These are phyloP conservation scores for Gastrolobium villosum DNA, from an alignment of 306 rosid species.

Conservation along the genomic window DNA sequence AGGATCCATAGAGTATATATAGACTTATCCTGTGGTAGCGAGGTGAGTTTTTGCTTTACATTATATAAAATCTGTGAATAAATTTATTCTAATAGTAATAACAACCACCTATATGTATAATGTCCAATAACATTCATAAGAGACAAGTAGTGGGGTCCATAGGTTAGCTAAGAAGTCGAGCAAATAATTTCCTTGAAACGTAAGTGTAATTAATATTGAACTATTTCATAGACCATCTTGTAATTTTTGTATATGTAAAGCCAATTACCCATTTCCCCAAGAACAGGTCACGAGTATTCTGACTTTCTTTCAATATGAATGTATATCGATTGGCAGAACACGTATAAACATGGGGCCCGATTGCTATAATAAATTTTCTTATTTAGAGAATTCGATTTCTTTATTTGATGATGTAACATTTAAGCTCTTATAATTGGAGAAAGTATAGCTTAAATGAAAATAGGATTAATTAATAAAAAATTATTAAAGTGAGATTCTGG, in stretches of 20 bases:
- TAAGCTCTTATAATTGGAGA: constrained; percentile 37
- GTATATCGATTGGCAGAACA: not conserved
- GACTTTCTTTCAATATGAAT: not conserved
- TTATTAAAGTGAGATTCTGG: constrained; percentile 4
- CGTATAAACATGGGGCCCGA: not conserved
- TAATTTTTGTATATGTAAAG: not conserved
- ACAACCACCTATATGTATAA: not conserved
- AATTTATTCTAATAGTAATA: not conserved
- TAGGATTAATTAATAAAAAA: constrained; percentile 13
- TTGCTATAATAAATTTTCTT: not conserved
- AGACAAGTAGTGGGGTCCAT: not conserved
- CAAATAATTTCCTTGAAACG: not conserved
- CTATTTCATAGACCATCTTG: not conserved
- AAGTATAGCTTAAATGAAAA: constrained; percentile 15
- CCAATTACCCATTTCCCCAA: not conserved
- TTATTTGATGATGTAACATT: constrained; percentile 22
- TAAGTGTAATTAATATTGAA: not conserved
- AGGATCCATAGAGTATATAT: too few species aligned
- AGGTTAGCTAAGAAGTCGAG: not conserved
- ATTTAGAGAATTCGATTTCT: not conserved
- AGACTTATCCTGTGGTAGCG: too few species aligned
- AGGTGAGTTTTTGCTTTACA: not conserved
- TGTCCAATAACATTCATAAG: not conserved
- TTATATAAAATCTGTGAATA: not conserved
- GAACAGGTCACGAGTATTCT: not conserved